phyloP scores from a whole-genome alignment of 371 early-diverging fungal genomes.

The Haplosporangium sp. region DNA sequence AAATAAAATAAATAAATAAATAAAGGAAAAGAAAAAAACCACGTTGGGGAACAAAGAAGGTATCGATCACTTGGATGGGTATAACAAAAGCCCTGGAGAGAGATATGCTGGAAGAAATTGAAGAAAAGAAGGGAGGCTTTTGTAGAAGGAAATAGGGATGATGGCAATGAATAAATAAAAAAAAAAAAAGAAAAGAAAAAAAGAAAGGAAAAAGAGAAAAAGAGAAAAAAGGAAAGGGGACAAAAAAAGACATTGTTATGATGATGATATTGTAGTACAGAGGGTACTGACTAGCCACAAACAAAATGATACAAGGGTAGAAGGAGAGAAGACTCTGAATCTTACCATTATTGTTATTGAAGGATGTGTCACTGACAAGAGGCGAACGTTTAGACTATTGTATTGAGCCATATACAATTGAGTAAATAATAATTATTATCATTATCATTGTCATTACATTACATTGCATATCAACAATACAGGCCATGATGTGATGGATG shows the following conservation, averaged over 20 bases:
- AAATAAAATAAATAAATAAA: not conserved
- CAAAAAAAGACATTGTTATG: not conserved
- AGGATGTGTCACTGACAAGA: not conserved
- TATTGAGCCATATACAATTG: not conserved
- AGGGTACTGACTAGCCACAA: not conserved
- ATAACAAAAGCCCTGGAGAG: not conserved
- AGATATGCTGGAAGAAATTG: not conserved
- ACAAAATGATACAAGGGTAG: not conserved
- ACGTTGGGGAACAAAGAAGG: not conserved
- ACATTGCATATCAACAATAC: not conserved
- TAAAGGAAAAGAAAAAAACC: not conserved
- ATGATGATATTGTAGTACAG: not conserved
- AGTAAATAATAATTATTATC: not conserved
- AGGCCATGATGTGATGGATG: too few relatives aligned
- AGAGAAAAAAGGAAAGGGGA: not conserved
- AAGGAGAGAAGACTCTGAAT: not conserved
- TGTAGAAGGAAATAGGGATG: slow-evolving; percentile 4
- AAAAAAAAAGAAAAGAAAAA: slow-evolving; percentile 8
- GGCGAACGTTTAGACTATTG: not conserved
- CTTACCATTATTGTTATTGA: not conserved
- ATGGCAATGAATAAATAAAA: not conserved
- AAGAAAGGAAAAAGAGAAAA: slow-evolving; percentile 5
- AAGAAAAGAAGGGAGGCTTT: not conserved
- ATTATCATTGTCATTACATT: too few relatives aligned
- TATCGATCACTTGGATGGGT: not conserved